Conservation (phyloP, 495 filamentous ascomycete genomes). For the Hypoxylon subgilvum region DNA sequence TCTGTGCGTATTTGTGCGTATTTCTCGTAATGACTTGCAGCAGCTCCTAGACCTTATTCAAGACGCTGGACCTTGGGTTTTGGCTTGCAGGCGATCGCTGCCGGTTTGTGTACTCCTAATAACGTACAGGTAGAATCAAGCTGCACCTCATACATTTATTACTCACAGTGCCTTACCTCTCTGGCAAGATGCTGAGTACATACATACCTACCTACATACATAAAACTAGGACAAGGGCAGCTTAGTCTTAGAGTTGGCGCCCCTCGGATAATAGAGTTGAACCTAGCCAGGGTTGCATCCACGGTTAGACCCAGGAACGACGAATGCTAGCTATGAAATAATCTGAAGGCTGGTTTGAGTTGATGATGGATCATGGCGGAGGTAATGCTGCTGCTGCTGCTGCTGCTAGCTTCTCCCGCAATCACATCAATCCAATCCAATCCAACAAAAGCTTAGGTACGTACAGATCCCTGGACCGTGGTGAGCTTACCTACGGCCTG, state of each 20-base stretch:
- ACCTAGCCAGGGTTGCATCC: conserved; percentile 35
- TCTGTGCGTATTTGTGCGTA: no score
- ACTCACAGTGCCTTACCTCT: conserved; percentile 19
- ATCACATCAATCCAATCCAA: neutral
- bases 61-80: conserved; percentile 16
- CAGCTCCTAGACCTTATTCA: conserved; percentile 26
- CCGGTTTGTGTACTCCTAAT: no score
- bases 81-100: conserved; percentile 32
- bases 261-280: conserved; percentile 41
- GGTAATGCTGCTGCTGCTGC: no score
- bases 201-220: no score
- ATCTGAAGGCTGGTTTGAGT: no score
- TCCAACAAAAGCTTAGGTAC: neutral
- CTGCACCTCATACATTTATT: conserved; percentile 37
- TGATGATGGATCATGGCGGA: no score
- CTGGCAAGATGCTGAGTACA: conserved; percentile 19
- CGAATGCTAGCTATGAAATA: conserved; percentile 20
- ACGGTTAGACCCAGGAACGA: conserved; percentile 31
- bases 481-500: conserved; percentile 13
- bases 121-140: neutral
- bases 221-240: conserved; percentile 22
- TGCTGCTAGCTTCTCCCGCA: no score
- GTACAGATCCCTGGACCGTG: conserved; percentile 5
- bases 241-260: conserved; percentile 35
- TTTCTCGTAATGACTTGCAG: conserved; percentile 19